Base-by-base conservation (phyloP, 495 filamentous ascomycete species). In the Cairneyella variabilis region DNA sequence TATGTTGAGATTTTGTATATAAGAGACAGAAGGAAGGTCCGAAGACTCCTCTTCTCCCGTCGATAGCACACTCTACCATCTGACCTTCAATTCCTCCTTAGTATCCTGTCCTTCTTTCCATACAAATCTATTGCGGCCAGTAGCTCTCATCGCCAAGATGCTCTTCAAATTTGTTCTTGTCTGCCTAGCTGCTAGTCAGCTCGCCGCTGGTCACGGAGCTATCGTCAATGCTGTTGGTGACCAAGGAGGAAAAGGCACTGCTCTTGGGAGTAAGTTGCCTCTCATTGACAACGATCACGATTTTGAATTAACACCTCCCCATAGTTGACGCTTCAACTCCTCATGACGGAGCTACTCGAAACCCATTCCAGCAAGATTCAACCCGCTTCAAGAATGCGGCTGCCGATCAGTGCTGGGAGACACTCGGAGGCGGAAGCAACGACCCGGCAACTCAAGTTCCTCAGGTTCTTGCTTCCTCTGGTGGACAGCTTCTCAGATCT, bases 401-500 rank as follows among this genome's bases (percentile, higher is more conserved):
- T 16, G 52, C 51, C 14, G 52, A 55, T 17, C 18, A 22, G n/a
- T 51, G 46, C 41, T 39, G 51, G 4, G 47, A 56, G 47, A 60
- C 52, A 27, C 37, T 50, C 21, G 51, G 37, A 11, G 56, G 43
- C 28, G 56, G 56, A 23, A 54, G 28, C 51, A 59, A 59, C 51
- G 30, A 59, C 39, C 45, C 43, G 1, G 45, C 43, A 10, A 36
- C 44, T 27, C 40, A 48, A 20, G 26, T 48, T 30, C 40, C 51
- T 9, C 3, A 20, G 7, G 42, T 47, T 23, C 45, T 59, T 11
- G 68, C 69, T 26, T 60, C 75, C 12, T 64, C 68, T 46, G 69
- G 64, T 2, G 55, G 54, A n/a, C 51, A 64, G 23, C 71, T 78
- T 76, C 75, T 12, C 59, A 69, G 26, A 74, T 79, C 45, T 54